Evolutionary conservation across 2,329 filamentous ascomycete genomes (phyloP), one percentile per base, ranked within the genome.

Genomic region (Madurella mycetomatis): DNA sequence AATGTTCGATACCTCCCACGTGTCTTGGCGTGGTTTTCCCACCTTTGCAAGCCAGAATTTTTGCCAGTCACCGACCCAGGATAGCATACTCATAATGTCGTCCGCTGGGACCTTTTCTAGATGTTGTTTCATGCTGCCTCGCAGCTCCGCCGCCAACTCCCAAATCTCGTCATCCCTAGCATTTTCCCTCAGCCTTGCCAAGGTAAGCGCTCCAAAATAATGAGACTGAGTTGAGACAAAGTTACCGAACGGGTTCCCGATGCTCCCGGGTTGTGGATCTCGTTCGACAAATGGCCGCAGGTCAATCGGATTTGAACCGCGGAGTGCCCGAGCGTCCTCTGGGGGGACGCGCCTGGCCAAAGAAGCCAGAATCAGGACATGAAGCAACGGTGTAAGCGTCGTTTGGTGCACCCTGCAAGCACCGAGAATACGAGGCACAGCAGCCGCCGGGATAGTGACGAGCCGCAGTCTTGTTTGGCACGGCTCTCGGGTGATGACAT

Each of bases 1-100:
- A 5, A 82, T 55, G 60, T 83, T 84, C 56, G 76, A 81, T 4
- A 83, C 61, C 56, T 77, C 75, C 74, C 78, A 83, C 1, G 76
- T 75, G 2, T 61, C 60, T 2, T 69, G 64, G 9, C 78, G 72
- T 12, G 67, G 60, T 50, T 69, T 64, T 1, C 78, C 78, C 15
- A 80, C 62, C 60, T 74, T 75, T 1, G 64, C 62, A 4, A 61
- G 56, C 59, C 75, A 76, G 56, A 71, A 75, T 1, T 62, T 60
- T 40, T 66, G 64, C 67, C 74, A 78, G 67, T 83, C 73, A 1
- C 63, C 41, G 5, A 81, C 64, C 47, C 72, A 73, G 2, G 62
- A 60, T 13, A 81, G 51, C 51, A 81, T 60, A 5, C 71, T 72
- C 2, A 70, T 60, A 9, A 70, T 57, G 54, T 81, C 77, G 60